Conservation (phyloP, 768 basidiomycete species). For the Trametes punicea region DNA sequence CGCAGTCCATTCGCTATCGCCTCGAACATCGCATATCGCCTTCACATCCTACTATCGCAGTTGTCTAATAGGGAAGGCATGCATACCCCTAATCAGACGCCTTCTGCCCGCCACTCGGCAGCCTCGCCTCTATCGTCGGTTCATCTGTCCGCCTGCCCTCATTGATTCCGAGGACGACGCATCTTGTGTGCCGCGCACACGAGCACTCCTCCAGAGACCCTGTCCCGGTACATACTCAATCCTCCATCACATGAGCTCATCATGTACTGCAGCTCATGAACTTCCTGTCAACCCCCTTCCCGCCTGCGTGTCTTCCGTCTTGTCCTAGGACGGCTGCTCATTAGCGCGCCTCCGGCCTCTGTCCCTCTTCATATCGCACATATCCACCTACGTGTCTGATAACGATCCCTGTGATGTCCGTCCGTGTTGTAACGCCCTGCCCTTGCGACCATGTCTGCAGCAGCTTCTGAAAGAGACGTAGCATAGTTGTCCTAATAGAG, state of each 20-base stretch:
- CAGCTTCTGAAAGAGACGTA: background rate
- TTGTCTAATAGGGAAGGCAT: background rate
- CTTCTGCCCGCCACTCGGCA: background rate
- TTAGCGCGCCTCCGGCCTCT: background rate
- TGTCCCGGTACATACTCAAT: no score
- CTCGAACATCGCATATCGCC: background rate
- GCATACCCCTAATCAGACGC: constrained; percentile 17
- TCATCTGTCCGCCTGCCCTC: background rate
- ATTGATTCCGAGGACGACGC: no score
- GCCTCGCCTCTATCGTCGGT: background rate
- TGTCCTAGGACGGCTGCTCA: background rate
- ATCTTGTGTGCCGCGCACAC: background rate
- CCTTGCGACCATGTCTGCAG: background rate
- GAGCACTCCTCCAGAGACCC: no score
- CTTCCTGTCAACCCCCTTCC: no score
- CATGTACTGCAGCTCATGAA: no score
- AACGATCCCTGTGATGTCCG: constrained; percentile 6
- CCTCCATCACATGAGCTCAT: no score
- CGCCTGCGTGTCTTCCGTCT: no score
- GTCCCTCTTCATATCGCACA: background rate
- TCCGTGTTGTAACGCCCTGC: background rate
- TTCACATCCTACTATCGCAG: background rate
- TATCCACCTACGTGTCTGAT: background rate
- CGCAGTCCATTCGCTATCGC: background rate
- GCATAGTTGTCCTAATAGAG: constrained; percentile 7